Evolutionary conservation across 352 stramenopile species (phyloP), one percentile per base, ranked within the genome.

Genomic region (Phytophthora agathidicida): DNA sequence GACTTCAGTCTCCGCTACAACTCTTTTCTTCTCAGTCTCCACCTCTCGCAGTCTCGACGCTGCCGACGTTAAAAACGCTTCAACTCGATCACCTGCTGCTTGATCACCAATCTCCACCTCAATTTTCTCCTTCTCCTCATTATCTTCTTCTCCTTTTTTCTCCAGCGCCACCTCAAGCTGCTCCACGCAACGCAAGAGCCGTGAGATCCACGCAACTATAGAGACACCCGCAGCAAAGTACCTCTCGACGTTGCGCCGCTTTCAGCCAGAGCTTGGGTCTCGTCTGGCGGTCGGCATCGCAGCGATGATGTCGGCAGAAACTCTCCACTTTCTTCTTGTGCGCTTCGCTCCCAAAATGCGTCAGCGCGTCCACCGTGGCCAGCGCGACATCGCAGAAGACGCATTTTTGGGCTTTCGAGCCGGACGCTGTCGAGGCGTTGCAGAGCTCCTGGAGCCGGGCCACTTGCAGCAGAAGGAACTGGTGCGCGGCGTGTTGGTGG

Each of bases 261-360:
- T 50, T 14, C 7, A 91, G 43, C 38, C 64, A 77, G 23, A 93
- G 60, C 43, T 77, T 54, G 2, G 49, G 23, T 10, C 83, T 68
- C n/a, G 47, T 27, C 26, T 71, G 26, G 14, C 71, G 75, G 35
- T 72, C 54, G 4, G 67, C 60, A 52, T 90, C 83, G 50, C 80
- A 88, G n/a, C 72, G 73, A 42, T 91, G 49, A 5, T 68, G 49
- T 30, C 60, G 60, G 36, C 83, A 93, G 46, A 93, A 93, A 1
- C 44, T 22, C 9, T 83, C 50, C 20, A 93, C 60, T 3, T 58
- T 37, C 30, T 63, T 62, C 4, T 51, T 61, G 30, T 93, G 83
- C 1, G 20, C 17, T 7, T 65, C 35, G 7, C 68, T 63, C 7
- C 52, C 65, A 35, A 73, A 77, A 56, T 93, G 83, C 20, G 79